Conservation (phyloP, 2,329 filamentous ascomycete species). For the Fusarium penzigii region DNA sequence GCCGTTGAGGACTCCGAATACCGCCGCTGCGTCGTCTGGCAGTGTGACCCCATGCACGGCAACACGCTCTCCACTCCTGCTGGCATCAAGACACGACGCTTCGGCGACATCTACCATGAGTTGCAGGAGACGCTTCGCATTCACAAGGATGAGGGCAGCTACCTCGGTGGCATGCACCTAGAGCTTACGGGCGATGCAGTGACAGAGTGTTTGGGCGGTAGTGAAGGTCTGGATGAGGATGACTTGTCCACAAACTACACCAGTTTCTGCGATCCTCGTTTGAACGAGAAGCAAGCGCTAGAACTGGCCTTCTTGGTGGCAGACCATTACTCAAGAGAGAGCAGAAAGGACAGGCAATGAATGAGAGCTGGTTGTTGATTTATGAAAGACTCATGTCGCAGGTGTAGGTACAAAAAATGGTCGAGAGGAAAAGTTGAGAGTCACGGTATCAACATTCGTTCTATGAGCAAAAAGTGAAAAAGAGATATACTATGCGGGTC, state of each 20-base stretch:
- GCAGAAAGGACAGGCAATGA: constrained; percentile 8
- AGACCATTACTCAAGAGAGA: constrained; percentile 63
- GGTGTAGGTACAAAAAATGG: background rate
- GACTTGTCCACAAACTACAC: constrained; percentile 91
- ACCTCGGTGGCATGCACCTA: constrained; percentile 90
- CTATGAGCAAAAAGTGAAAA: background rate
- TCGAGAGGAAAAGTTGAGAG: background rate
- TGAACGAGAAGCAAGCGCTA: constrained; percentile 97
- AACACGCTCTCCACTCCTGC: constrained; percentile 68
- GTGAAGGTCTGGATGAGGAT: constrained; percentile 82
- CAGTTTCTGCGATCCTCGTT: constrained; percentile 89
- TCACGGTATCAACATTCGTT: background rate
- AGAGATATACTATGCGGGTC: constrained; percentile 3
- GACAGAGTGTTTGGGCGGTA: constrained; percentile 92
- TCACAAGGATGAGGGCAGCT: constrained; percentile 80
- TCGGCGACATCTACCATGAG: constrained; percentile 87
- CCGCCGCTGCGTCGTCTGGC: constrained; percentile 76
- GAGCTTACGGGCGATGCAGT: constrained; percentile 95
- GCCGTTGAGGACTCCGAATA: constrained; percentile 81
- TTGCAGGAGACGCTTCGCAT: constrained; percentile 80
- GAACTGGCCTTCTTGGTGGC: constrained; percentile 94
- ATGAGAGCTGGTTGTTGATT: background rate
- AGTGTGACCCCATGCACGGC: constrained; percentile 99
- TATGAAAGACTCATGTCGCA: background rate
- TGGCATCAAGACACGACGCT: constrained; percentile 90